phyloP scores from a whole-genome alignment of 805 yeast genomes.

The Ogataea siamensis region DNA sequence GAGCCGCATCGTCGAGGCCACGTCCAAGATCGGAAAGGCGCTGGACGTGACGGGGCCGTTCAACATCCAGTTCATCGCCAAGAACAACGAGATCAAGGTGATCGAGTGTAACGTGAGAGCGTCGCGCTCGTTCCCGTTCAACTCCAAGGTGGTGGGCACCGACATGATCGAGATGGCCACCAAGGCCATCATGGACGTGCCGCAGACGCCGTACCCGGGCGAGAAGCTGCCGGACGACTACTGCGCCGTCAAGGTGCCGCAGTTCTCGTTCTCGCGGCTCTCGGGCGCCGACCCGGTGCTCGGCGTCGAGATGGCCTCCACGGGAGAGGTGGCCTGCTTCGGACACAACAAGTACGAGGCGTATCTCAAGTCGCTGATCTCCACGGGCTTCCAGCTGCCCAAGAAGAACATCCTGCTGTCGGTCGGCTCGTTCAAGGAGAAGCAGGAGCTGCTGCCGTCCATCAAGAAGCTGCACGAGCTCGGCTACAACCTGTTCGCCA shows the following conservation, averaged over 20 bases:
- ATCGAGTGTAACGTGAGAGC: constrained; percentile 99
- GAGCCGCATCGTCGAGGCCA: constrained; percentile 85
- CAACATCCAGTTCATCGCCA: constrained; percentile 95
- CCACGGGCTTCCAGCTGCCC: constrained; percentile 94
- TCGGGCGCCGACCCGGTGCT: constrained; percentile 98
- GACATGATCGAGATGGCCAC: constrained; percentile 97
- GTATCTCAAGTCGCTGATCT: constrained; percentile 86
- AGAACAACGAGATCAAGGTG: constrained; percentile 93
- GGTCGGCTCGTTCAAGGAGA: constrained; percentile 95
- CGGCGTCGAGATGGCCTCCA: constrained; percentile 99
- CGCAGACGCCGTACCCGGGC: constrained; percentile 86
- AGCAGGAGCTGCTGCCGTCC: constrained; percentile 87
- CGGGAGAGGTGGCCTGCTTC: constrained; percentile 98
- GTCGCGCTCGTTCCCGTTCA: constrained; percentile 98
- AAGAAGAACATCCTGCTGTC: constrained; percentile 92
- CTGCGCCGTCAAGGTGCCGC: constrained; percentile 96
- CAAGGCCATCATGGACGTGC: constrained; percentile 86
- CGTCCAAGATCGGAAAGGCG: constrained; percentile 94
- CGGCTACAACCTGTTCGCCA: constrained; percentile 91
- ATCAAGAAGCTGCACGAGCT: constrained; percentile 75
- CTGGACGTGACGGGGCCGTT: constrained; percentile 96
- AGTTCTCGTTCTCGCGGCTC: constrained; percentile 93
- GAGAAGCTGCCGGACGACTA: constrained; percentile 87
- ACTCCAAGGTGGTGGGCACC: constrained; percentile 94
- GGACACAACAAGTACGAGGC: constrained; percentile 98